Evolutionary conservation across 1,284 basidiomycete species (phyloP).

Genomic region (Cronartium quercuum): DNA sequence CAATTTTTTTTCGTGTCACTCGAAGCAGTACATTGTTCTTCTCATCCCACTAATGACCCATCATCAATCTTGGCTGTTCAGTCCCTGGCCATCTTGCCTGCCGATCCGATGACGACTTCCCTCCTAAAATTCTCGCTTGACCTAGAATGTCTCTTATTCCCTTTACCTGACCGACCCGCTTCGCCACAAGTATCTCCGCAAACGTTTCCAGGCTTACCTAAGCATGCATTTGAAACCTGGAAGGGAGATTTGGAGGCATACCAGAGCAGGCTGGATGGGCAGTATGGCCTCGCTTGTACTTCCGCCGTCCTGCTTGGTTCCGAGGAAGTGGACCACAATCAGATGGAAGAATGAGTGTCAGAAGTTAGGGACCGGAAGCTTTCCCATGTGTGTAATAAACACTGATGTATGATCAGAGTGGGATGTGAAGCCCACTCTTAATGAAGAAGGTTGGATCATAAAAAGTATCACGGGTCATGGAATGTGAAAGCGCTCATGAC

Average conservation of each 20-base stretch:
- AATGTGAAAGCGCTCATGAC: too few relatives aligned
- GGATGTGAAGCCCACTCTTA: too few relatives aligned
- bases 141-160: not conserved
- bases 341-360: too few relatives aligned
- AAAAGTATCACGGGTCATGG: too few relatives aligned
- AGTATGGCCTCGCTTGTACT: not conserved
- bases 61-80: slow-evolving; percentile 46
- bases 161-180: not conserved
- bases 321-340: too few relatives aligned
- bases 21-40: not conserved
- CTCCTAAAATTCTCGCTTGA: slow-evolving; percentile 71
- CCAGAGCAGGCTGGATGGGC: not conserved
- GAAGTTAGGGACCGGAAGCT: too few relatives aligned
- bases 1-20: not conserved
- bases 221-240: not conserved
- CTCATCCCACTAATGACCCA: not conserved
- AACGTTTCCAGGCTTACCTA: not conserved
- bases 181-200: not conserved
- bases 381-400: too few relatives aligned
- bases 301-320: not conserved
- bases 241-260: not conserved
- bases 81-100: slow-evolving; percentile 75
- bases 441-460: too few relatives aligned
- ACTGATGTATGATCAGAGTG: too few relatives aligned
- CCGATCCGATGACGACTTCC: slow-evolving; percentile 76